These are phyloP conservation scores for Nicotiana knightiana DNA, from an alignment of 257 asterid genomes.

Conservation along the genomic window DNA sequence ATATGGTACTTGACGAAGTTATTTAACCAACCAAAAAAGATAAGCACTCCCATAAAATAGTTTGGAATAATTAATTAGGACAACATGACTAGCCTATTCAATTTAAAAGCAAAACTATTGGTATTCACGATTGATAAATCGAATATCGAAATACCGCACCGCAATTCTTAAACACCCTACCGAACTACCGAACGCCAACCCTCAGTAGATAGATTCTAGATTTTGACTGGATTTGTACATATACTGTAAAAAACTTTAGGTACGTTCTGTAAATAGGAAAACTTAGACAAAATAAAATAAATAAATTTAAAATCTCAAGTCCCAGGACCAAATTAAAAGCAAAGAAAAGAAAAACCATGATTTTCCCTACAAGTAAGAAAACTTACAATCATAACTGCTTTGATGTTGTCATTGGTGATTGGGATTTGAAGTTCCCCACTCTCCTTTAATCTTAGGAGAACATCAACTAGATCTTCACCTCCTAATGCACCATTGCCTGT, in stretches of 20 bases:
- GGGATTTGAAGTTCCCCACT: slow-evolving; percentile 3
- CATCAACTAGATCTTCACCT: slow-evolving; percentile 13
- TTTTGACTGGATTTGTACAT: too few relatives aligned
- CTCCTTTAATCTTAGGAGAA: background rate
- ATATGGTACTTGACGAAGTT: background rate
- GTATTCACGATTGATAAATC: too few relatives aligned
- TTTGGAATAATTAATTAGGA: background rate
- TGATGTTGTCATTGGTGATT: slow-evolving; percentile 14
- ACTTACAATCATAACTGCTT: slow-evolving; percentile 16
- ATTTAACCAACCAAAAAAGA: background rate
- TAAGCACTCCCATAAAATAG: background rate
- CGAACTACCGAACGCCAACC: too few relatives aligned
- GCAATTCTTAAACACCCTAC: too few relatives aligned
- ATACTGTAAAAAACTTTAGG: too few relatives aligned
- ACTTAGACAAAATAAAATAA: too few relatives aligned
- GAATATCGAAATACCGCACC: too few relatives aligned
- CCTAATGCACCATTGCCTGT: background rate
- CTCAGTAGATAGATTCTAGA: too few relatives aligned
- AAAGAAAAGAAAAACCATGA: background rate
- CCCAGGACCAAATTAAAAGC: background rate
- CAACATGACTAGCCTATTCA: background rate
- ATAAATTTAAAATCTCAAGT: too few relatives aligned
- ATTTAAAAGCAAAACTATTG: too few relatives aligned
- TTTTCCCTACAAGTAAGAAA: background rate
- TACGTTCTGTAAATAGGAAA: too few relatives aligned